Percentiles rank a stretch among this genome's conserved stretches.
These are phyloP conservation scores for Penicillium vulpinum DNA, from an alignment of 2,329 filamentous ascomycete species.

Conservation along the genomic window DNA sequence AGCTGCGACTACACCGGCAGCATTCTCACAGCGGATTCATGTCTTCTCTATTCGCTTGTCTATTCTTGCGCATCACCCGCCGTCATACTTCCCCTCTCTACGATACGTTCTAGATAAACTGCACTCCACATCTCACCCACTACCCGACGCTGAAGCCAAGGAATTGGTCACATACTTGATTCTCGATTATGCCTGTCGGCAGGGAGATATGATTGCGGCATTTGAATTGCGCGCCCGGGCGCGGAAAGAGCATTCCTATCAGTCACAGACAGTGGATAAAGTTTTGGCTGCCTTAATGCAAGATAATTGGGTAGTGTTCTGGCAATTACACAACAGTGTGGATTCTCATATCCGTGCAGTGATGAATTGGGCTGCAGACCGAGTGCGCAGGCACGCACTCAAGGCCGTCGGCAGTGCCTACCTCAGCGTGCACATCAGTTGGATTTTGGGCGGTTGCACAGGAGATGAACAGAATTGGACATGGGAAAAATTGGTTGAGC, in stretches of 20 bases:
- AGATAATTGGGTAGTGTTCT: conserved; percentile 81
- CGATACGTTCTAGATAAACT: conserved; percentile 73
- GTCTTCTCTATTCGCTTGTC: conserved; percentile 86
- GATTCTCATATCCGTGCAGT: conserved; percentile 78
- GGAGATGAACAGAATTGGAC: conserved; percentile 45
- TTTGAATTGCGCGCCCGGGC: conserved; percentile 61
- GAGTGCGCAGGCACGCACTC: conserved; percentile 72
- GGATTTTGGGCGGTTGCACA: conserved; percentile 57
- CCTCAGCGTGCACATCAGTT: conserved; percentile 72
- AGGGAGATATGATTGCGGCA: conserved; percentile 71
- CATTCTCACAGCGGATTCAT: conserved; percentile 85
- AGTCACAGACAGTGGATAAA: conserved; percentile 67
- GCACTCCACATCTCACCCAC: conserved; percentile 62
- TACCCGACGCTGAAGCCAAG: conserved; percentile 70
- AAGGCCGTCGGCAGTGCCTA: conserved; percentile 87
- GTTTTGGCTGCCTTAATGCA: conserved; percentile 70
- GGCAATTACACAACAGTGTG: conserved; percentile 67
- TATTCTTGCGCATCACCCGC: conserved; percentile 76
- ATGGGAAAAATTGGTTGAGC: conserved; percentile 70
- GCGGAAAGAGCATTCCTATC: conserved; percentile 55
- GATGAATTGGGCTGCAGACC: conserved; percentile 76
- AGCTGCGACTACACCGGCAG: conserved; percentile 69
- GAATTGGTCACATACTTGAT: conserved; percentile 81
- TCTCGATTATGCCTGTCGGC: conserved; percentile 84
- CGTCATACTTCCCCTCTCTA: conserved; percentile 87